phyloP scores from a whole-genome alignment of 495 filamentous ascomycete species.

The Parathielavia appendiculata region DNA sequence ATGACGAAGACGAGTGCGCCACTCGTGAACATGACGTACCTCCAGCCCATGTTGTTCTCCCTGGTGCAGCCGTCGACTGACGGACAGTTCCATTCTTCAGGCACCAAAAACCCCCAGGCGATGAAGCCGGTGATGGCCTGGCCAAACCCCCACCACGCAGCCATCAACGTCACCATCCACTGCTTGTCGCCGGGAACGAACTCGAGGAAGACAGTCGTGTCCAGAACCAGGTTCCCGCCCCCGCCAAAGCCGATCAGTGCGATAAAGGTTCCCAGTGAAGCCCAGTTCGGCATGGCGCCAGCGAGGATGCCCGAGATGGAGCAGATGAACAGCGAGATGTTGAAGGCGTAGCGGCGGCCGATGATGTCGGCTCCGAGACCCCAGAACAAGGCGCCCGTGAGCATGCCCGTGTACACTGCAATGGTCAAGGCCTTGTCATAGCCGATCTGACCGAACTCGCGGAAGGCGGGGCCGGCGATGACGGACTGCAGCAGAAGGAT shows the following conservation, averaged over 20 bases:
- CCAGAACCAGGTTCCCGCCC: conserved; percentile 66
- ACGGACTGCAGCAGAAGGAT: conserved; percentile 64
- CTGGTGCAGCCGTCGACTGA: conserved; percentile 53
- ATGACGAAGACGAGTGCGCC: conserved; percentile 64
- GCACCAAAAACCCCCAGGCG: conserved; percentile 67
- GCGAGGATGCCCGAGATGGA: conserved; percentile 61
- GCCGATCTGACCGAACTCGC: conserved; percentile 52
- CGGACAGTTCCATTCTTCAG: conserved; percentile 51
- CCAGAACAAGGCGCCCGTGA: conserved; percentile 74
- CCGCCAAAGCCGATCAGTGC: conserved; percentile 67
- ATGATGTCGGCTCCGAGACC: conserved; percentile 68
- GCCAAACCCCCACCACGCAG: conserved; percentile 75
- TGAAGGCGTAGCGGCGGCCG: conserved; percentile 72
- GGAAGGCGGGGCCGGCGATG: conserved; percentile 52
- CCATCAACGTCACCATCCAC: conserved; percentile 69
- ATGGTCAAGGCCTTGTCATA: conserved; percentile 55
- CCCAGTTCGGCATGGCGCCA: conserved; percentile 66
- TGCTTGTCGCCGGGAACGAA: conserved; percentile 72
- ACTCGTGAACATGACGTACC: conserved; percentile 64
- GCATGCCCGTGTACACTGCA: conserved; percentile 63
- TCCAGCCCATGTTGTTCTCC: conserved; percentile 72
- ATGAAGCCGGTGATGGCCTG: conserved; percentile 65
- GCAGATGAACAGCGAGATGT: conserved; percentile 62
- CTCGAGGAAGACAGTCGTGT: conserved; percentile 73
- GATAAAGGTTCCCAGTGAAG: conserved; percentile 58